phyloP scores from a whole-genome alignment of 371 early-diverging fungal species.

The Haplosporangium sp. region DNA sequence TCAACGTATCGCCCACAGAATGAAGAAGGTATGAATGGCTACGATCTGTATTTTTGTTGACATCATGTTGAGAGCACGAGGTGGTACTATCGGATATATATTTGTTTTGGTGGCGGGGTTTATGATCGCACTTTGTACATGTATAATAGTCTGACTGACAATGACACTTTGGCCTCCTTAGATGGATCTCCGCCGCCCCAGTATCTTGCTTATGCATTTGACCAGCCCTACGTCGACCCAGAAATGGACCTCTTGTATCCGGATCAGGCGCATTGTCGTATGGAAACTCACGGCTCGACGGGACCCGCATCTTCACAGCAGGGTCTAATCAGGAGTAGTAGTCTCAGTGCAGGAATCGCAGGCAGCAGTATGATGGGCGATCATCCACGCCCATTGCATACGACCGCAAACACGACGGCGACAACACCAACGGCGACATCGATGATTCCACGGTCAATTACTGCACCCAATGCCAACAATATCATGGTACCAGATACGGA shows the following conservation, averaged over 20 bases:
- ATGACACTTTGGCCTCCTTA: background rate
- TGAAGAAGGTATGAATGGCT: conserved; percentile 18
- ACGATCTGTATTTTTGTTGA: background rate
- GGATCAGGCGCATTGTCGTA: conserved; percentile 1
- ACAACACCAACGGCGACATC: background rate
- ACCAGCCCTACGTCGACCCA: conserved; percentile 17
- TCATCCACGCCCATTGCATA: background rate
- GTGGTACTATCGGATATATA: too few relatives aligned
- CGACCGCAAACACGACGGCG: background rate
- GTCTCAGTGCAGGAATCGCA: too few relatives aligned
- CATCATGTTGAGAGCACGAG: too few relatives aligned
- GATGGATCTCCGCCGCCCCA: conserved; percentile 20
- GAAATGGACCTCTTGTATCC: conserved; percentile 16
- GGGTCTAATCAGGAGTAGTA: background rate
- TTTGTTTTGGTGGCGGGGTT: too few relatives aligned
- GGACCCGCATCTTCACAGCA: conserved; percentile 7
- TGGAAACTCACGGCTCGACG: background rate
- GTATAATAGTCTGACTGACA: too few relatives aligned
- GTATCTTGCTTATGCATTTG: conserved; percentile 14
- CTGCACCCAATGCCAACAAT: conserved; percentile 9
- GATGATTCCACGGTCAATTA: background rate
- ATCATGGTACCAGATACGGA: background rate
- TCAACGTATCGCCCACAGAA: conserved; percentile 18
- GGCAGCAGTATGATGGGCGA: background rate
- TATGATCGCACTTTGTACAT: too few relatives aligned